phyloP scores from a whole-genome alignment of 1,284 basidiomycete species.

The Fomitopsis palustris region DNA sequence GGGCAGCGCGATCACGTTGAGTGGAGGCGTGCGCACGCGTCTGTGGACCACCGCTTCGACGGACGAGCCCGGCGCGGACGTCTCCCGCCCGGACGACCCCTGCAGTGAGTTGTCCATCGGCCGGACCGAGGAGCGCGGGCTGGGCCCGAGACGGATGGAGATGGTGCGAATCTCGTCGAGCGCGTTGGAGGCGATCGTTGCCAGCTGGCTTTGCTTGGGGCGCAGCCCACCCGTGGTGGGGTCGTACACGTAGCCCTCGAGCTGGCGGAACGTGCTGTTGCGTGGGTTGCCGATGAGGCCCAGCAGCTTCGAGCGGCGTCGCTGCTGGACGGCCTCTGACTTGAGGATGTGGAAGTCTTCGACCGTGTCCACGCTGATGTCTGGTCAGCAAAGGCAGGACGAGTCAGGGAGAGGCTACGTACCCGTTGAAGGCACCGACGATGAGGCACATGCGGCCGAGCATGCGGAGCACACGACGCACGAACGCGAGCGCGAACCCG shows the following conservation, averaged over 20 bases:
- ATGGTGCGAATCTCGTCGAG: conserved; percentile 3
- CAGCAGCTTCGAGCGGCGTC: conserved; percentile 28
- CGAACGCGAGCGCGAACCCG: conserved; percentile 48
- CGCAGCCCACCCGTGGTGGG: conserved; percentile 16
- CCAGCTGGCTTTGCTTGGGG: neutral
- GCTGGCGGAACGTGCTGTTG: conserved; percentile 48
- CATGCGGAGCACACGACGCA: conserved; percentile 55
- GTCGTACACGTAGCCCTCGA: conserved; percentile 29
- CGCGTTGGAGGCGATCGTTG: neutral
- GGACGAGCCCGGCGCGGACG: neutral
- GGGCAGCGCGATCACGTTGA: neutral
- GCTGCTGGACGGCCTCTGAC: conserved; percentile 11
- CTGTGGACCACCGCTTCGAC: neutral
- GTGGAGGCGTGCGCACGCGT: conserved; percentile 1
- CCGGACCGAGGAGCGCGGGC: conserved; percentile 1
- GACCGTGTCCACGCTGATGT: conserved; percentile 25
- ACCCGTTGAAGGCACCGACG: conserved; percentile 67
- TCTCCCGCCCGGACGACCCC: neutral
- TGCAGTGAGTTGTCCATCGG: neutral
- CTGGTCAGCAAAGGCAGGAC: neutral
- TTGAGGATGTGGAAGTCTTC: conserved; percentile 31
- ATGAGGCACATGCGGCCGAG: conserved; percentile 50
- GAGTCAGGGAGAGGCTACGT: conserved; percentile 4
- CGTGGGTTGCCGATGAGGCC: conserved; percentile 53
- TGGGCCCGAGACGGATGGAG: conserved; percentile 1